Base-by-base conservation (phyloP, 176 grass and related monocot genomes). In the Oryza coarctata region DNA sequence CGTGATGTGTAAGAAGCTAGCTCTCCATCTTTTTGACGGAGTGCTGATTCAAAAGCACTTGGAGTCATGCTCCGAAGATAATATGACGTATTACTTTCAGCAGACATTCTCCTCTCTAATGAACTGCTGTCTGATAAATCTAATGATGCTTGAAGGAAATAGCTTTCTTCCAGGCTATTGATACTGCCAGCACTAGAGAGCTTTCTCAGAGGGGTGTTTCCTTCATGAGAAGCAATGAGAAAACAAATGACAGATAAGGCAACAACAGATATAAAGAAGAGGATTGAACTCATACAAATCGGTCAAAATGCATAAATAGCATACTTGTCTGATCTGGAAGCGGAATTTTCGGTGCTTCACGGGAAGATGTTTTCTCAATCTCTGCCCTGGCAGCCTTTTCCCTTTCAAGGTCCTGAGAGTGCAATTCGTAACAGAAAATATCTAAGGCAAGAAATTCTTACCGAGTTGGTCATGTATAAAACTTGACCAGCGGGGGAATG, bases 51-150 rank as follows among this genome's bases (percentile, higher is more conserved):
- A 90, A 94, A 99, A 80, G 93, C 85, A 92, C 93, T 99, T 75
- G 93, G 97, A 78, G 97, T 99, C 97, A 99, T 96, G 87, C 89
- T 94, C 86, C 92, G 95, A 77, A 96, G 74, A 90, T 94, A 99
- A 80, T 99, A 99, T 40, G 93, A 94, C 64, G 94, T 85, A 71
- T 90, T 96, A 87, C 79, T 89, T 52, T 99, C 97, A 32, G 88
- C 76, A 71, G 97, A 96, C 80, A 88, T 85, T 92, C 97, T 94
- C 78, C 91, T 91, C 84, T 99, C 97, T 68, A 90, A 81, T 23
- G 80, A 92, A 87, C 83, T 62, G 62, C 72, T 90, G 61, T 96
- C 97, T 23, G 93, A 94, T 23, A 88, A 89, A 74, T 99, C 97
- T 78, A 96, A 78, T 66, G 93, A 94, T 80, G 97, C 87, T 83